phyloP scores from a whole-genome alignment of 768 basidiomycete species.

The Russula earlei region DNA sequence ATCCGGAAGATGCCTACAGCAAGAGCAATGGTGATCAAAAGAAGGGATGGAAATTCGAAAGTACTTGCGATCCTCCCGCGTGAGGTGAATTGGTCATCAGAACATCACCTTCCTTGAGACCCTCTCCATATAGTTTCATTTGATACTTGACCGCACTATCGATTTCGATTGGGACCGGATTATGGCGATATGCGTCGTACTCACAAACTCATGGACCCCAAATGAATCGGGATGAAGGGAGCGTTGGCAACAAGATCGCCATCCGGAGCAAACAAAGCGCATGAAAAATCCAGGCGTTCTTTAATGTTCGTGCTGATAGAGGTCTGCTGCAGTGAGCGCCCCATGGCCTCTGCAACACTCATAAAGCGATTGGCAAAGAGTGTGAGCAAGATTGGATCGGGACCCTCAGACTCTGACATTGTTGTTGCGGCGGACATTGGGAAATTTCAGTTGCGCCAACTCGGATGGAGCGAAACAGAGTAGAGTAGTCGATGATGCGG shows the following conservation, averaged over 20 bases:
- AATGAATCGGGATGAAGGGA: conserved; percentile 81
- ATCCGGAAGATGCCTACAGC: conserved; percentile 62
- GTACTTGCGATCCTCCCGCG: conserved; percentile 76
- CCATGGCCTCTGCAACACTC: conserved; percentile 97
- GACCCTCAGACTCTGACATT: conserved; percentile 27
- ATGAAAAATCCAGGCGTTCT: conserved; percentile 90
- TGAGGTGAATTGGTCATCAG: conserved; percentile 87
- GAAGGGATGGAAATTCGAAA: conserved; percentile 8
- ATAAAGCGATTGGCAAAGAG: conserved; percentile 96
- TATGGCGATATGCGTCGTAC: conserved; percentile 23
- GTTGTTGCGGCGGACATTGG: not conserved
- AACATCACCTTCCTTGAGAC: conserved; percentile 83
- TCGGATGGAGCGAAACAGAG: not conserved
- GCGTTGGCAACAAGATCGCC: conserved; percentile 94
- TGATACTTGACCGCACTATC: conserved; percentile 77
- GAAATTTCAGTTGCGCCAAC: no score
- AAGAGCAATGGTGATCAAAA: conserved; percentile 5
- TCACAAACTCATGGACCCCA: conserved; percentile 88
- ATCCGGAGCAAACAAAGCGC: conserved; percentile 90
- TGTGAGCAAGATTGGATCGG: conserved; percentile 82
- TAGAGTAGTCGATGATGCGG: no score
- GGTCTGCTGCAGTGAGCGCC: conserved; percentile 80
- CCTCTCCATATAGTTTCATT: conserved; percentile 63
- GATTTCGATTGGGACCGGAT: not conserved
- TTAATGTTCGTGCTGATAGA: conserved; percentile 94